Conservation (phyloP, 1,139 yeast genomes). For the Debaryomyces singareniensis region DNA sequence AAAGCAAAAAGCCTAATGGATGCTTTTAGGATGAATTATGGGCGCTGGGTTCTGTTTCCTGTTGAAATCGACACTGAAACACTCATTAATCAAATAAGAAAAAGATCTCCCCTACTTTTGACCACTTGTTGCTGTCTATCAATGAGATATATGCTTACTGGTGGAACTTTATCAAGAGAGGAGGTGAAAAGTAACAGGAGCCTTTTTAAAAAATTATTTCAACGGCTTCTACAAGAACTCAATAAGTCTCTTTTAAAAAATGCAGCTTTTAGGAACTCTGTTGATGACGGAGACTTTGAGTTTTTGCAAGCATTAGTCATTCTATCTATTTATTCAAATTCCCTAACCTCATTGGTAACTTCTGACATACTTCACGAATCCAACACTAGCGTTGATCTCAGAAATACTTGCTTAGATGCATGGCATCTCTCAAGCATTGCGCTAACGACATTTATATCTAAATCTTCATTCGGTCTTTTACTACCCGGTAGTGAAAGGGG, state of each 20-base stretch:
- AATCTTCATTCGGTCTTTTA: constrained; percentile 27
- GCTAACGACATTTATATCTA: constrained; percentile 50
- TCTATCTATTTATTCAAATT: constrained; percentile 53
- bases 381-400: constrained; percentile 1
- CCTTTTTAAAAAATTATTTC: constrained; percentile 11
- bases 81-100: constrained; percentile 46
- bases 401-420: constrained; percentile 35
- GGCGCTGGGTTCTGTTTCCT: constrained; percentile 76
- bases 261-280: constrained; percentile 12
- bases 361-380: constrained; percentile 5
- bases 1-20: constrained; percentile 48
- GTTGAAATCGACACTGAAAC: constrained; percentile 42
- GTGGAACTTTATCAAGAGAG: constrained; percentile 14
- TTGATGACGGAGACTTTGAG: constrained; percentile 38
- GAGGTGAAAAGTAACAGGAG: constrained; percentile 17
- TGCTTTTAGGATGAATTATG: constrained; percentile 61
- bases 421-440: constrained; percentile 60
- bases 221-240: constrained; percentile 36
- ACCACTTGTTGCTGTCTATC: constrained; percentile 64
- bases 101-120: constrained; percentile 54
- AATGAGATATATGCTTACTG: constrained; percentile 38
- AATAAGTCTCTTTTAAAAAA: constrained; percentile 31
- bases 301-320: constrained; percentile 62
- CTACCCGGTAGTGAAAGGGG: constrained; percentile 5
- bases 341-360: constrained; percentile 45